Evolutionary conservation across 163 green algal genomes (phyloP).

Genomic region (Prototheca wickerhamii): DNA sequence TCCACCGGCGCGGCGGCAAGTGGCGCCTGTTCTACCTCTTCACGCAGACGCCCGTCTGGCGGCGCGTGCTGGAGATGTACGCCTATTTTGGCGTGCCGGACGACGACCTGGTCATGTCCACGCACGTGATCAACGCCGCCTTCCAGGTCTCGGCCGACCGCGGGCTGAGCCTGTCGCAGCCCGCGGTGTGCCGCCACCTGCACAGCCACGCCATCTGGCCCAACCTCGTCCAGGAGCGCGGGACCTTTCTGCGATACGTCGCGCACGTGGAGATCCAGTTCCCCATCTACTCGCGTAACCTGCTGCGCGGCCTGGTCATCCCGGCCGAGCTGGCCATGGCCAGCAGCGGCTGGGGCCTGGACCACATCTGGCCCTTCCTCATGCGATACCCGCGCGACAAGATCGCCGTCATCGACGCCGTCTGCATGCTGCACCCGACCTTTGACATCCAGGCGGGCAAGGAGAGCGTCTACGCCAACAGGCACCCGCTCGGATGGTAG

Average conservation of each 20-base stretch:
- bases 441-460: neutral
- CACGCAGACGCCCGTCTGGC: neutral
- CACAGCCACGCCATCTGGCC: neutral
- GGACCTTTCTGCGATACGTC: neutral
- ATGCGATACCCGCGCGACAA: slow-evolving; percentile 17
- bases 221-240: neutral
- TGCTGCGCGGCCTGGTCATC: neutral
- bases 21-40: neutral
- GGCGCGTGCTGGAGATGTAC: neutral
- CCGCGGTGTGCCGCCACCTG: neutral
- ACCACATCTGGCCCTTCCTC: slow-evolving; percentile 31
- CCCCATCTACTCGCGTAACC: neutral
- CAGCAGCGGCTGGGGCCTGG: too few relatives aligned
- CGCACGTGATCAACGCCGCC: slow-evolving; percentile 1
- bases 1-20: neutral
- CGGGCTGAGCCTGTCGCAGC: neutral
- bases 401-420: slow-evolving; percentile 22
- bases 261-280: neutral
- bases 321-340: too few relatives aligned
- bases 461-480: too few relatives aligned
- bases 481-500: too few relatives aligned
- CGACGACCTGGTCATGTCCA: slow-evolving; percentile 4
- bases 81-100: neutral
- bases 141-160: neutral
- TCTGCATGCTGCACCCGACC: neutral